Percentiles rank a stretch among this genome's conserved stretches.
Conservation (phyloP, 1,284 basidiomycete genomes). For the Coniferiporia sulphurascens region DNA sequence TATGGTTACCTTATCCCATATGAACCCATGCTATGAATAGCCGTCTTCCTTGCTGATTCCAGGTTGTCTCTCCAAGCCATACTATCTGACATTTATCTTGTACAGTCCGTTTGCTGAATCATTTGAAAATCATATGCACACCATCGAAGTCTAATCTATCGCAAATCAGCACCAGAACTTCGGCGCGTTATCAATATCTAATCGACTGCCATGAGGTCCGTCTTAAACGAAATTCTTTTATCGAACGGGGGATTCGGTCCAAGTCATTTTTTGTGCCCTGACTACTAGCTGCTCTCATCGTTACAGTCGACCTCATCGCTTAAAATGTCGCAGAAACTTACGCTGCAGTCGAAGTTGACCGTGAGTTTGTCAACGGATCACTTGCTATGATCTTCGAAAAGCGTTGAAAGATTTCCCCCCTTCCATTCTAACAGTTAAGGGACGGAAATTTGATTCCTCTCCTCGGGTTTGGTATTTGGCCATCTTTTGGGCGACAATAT, state of each 20-base stretch:
- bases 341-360: constrained; percentile 6
- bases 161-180: background rate
- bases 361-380: background rate
- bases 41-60: no score
- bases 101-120: background rate
- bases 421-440: constrained; percentile 36
- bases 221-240: no score
- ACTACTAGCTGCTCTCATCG: background rate
- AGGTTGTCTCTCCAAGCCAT: no score
- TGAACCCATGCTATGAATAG: background rate
- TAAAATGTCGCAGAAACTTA: background rate
- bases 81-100: no score
- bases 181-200: background rate
- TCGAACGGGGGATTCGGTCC: background rate
- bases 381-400: background rate
- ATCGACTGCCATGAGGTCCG: no score
- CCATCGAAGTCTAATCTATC: background rate
- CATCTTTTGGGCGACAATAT: constrained; percentile 5
- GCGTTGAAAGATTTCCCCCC: background rate
- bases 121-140: background rate
- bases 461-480: constrained; percentile 53
- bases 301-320: background rate
- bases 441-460: constrained; percentile 62
- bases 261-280: no score
- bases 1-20: background rate